Base-by-base conservation (phyloP, 2,329 filamentous ascomycete genomes). In the Fusarium kyushuense region DNA sequence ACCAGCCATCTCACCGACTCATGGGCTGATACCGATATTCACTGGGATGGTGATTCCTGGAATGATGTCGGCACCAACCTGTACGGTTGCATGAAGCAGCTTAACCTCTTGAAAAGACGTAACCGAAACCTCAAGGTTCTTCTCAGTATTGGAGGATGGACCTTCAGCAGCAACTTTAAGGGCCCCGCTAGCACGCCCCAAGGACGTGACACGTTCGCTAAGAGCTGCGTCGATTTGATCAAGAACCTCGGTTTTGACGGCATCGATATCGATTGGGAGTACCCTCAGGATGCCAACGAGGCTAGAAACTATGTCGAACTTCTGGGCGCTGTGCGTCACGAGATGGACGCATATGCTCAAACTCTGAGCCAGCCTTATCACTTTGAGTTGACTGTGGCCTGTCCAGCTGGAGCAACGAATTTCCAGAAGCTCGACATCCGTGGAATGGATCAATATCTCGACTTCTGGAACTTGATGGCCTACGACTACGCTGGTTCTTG, bases 81-180 rank as follows among this genome's bases (percentile, higher is more conserved):
- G 35, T 97, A 96, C 76, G 94, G 94, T 52, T 95, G 92, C 76
- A 79, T 96, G 67, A 97, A 97, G 82, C 93, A 97, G 80, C 86
- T 97, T 35, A 93, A 92, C 77, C 83, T 97, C 2, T 86, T 94
- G 45, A 97, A 97, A 83, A 87, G 88, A 68, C 84, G 86, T 65
- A 92, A 97, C 78, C 90, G 93, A 47, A 90, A 94, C 71, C 84
- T 97, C 64, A 97, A 97, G 78, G 83, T 96, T 5, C 84, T 97
- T 14, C 86, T 97, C 6, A 94, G 91, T 54, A 92, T 97, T 65
- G 94, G 94, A 64, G 95, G 95, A 51, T 97, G 94, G 94, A 97
- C 94, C 0, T 97, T 97, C 78, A 92, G 90, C 66, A 83, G 87
- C 77, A 96, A 97, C 81, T 96, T 97, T 79, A 85, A 87, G n/a